Evolutionary conservation across 2,329 filamentous ascomycete species (phyloP), one percentile per base, ranked within the genome.

Genomic region (Colletotrichum sp.): DNA sequence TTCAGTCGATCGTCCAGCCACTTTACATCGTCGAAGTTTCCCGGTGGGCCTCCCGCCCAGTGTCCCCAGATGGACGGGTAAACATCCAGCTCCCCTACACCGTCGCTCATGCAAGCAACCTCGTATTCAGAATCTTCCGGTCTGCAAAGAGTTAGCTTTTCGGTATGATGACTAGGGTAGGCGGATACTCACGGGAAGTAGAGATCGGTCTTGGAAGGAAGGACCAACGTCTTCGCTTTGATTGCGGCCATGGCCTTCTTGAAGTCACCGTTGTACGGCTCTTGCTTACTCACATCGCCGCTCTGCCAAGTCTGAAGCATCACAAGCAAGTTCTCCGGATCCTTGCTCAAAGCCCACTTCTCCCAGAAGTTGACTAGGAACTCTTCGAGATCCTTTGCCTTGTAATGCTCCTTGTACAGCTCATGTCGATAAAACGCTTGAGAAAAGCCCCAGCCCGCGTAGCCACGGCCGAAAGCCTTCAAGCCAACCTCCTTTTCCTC

Each of bases 281-380:
- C 88, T 80, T 95, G 93, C 7, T 90, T 84, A 6, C 93, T 94
- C 66, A 91, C 89, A 79, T 96, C 94, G 1, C 90, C 94, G 7
- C 90, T 88, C 82, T 96, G 94, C 95, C 95, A 97, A 0, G 94
- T 96, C 39, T 93, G 89, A 6, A 95, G 85, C 94, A 96, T 95
- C 2, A 90, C 89, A 1, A 96, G 86, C 81, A 96, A 86, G 76
- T 96, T 95, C 78, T 95, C 93, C 0, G 94, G 94, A 78, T 95
- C 93, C 85, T 95, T 95, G 0, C 89, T 91, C 22, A 93, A 85
- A 6, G 93, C 93, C 93, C 94, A 96, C 0, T 85, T 85, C 82
- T 96, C 94, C 94, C 95, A 96, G 80, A 95, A 95, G 15, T 89
- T 91, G 8, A 91, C 85, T 88, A 96, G 90, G 77, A 96, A 96